Percentiles rank a stretch among this genome's conserved stretches.
Evolutionary conservation across 257 asterid species (phyloP).

Genomic region (Leonotis leonurus): DNA sequence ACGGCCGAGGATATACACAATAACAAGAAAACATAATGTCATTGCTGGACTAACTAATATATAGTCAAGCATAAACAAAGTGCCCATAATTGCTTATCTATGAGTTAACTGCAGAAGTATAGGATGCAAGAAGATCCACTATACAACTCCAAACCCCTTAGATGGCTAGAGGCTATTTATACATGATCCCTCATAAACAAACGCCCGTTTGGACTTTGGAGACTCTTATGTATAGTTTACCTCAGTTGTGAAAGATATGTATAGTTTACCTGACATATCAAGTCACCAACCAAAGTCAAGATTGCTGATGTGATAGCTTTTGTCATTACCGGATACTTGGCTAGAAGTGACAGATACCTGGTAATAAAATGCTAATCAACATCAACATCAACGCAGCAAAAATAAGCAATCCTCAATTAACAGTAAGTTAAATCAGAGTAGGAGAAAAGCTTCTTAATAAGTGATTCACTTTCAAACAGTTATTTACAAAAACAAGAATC

Average conservation of each 20-base stretch:
- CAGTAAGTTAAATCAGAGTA: not conserved
- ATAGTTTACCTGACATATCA: conserved; percentile 62
- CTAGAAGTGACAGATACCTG: conserved; percentile 74
- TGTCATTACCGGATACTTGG: conserved; percentile 63
- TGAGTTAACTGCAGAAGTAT: not conserved
- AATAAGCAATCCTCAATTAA: not conserved
- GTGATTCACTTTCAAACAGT: not conserved
- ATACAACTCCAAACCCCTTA: not conserved
- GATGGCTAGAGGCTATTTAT: not conserved
- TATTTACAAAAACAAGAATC: not conserved
- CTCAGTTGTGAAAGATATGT: not conserved
- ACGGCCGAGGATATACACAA: not conserved
- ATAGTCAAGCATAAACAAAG: not conserved
- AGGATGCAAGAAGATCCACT: not conserved
- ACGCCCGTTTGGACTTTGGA: too few species aligned
- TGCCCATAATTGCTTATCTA: not conserved
- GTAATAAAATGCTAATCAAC: conserved; percentile 3
- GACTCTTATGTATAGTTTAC: too few species aligned
- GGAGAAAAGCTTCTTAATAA: not conserved
- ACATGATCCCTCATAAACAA: too few species aligned
- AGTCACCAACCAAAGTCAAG: conserved; percentile 59
- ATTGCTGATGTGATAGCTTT: conserved; percentile 73
- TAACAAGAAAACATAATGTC: not conserved
- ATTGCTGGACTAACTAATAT: not conserved
- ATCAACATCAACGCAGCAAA: not conserved